These are phyloP conservation scores for Phragmites australis DNA, from an alignment of 176 grass and related monocot species.

Conservation along the genomic window DNA sequence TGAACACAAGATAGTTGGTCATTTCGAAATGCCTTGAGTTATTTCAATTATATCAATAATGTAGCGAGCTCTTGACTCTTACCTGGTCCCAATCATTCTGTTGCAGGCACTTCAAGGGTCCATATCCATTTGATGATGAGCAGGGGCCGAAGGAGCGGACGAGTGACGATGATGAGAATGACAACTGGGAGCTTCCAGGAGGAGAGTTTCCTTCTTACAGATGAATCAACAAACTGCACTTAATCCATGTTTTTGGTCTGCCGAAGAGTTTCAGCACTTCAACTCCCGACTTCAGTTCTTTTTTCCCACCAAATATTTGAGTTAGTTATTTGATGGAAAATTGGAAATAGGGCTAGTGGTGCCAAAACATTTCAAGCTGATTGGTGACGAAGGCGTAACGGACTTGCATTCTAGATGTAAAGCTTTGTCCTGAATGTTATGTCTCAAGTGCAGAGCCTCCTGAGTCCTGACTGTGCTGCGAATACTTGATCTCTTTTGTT, in stretches of 20 bases:
- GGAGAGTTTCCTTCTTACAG: constrained; percentile 47
- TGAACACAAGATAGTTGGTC: neutral
- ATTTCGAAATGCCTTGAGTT: neutral
- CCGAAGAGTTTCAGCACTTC: neutral
- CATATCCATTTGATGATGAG: constrained; percentile 31
- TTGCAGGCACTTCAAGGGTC: constrained; percentile 47
- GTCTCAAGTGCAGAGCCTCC: neutral
- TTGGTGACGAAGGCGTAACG: neutral
- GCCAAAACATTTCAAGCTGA: neutral
- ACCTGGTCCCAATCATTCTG: neutral
- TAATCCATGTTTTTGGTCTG: neutral
- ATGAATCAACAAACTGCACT: neutral
- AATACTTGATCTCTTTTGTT: neutral
- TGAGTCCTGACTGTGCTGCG: neutral
- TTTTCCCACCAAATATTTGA: no score
- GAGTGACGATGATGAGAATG: constrained; percentile 4
- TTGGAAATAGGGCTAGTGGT: no score
- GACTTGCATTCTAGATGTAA: neutral
- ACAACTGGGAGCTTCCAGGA: constrained; percentile 57
- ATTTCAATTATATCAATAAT: neutral
- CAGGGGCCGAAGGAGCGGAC: neutral
- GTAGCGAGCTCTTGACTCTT: neutral
- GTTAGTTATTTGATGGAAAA: no score
- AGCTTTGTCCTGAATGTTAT: neutral
- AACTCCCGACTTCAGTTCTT: neutral